Evolutionary conservation across 2,329 filamentous ascomycete genomes (phyloP).

Genomic region (Colletotrichum godetiae): DNA sequence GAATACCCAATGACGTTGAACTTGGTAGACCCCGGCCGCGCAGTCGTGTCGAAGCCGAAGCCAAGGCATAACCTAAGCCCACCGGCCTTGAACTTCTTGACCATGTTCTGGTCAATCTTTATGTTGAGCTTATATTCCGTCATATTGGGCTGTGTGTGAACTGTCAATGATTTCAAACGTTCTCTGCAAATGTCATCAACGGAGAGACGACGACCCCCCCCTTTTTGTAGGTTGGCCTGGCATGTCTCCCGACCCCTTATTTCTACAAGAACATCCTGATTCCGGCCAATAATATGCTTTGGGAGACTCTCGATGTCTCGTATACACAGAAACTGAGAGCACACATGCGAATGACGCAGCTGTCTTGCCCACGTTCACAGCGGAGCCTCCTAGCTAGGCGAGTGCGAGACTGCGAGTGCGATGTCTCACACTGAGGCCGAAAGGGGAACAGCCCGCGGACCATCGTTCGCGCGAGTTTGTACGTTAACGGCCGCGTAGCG

Average conservation of each 20-base stretch:
- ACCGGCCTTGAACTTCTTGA: background rate
- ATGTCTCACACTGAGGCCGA: background rate
- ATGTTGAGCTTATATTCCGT: constrained; percentile 11
- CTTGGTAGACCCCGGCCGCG: constrained; percentile 8
- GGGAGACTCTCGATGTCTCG: background rate
- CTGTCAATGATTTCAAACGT: background rate
- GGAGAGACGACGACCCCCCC: background rate
- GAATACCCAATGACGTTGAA: constrained; percentile 13
- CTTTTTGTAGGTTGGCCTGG: background rate
- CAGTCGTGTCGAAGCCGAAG: constrained; percentile 8
- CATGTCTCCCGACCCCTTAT: background rate
- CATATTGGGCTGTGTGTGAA: background rate
- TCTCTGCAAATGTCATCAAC: background rate
- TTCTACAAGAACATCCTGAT: background rate
- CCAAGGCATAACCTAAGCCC: constrained; percentile 5
- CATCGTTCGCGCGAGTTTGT: background rate
- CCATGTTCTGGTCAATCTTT: background rate
- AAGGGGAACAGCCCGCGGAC: background rate
- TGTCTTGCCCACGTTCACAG: background rate
- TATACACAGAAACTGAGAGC: background rate
- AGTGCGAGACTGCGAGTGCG: background rate
- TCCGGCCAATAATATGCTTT: background rate
- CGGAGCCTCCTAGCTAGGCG: background rate
- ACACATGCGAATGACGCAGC: background rate
- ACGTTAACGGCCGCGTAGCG: background rate